Evolutionary conservation across 169 alveolate genomes (phyloP).

Genomic region (Plasmodium blacklocki): DNA sequence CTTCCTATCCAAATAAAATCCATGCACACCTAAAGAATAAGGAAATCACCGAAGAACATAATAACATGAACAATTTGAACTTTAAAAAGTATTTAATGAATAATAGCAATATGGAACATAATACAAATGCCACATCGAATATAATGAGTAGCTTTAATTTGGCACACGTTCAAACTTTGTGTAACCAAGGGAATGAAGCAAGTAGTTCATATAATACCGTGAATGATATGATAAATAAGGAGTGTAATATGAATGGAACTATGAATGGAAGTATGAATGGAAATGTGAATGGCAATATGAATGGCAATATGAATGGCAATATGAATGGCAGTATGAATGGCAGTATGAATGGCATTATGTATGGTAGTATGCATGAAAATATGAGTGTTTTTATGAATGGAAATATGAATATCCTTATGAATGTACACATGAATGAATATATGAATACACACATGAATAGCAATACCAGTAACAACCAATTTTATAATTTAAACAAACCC

Average conservation of each 20-base stretch:
- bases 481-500: slow-evolving; percentile 7
- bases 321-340: neutral
- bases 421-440: neutral
- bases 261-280: slow-evolving; percentile 14
- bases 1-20: slow-evolving; percentile 43
- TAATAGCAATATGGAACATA: slow-evolving; percentile 11
- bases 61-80: slow-evolving; percentile 10
- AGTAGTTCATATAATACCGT: slow-evolving; percentile 16
- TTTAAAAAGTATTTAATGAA: slow-evolving; percentile 26
- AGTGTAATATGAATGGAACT: slow-evolving; percentile 20
- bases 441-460: neutral
- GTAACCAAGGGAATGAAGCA: slow-evolving; percentile 7
- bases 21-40: slow-evolving; percentile 22
- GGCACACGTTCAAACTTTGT: slow-evolving; percentile 18
- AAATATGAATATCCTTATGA: neutral
- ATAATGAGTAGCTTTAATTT: slow-evolving; percentile 24
- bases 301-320: neutral
- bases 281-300: neutral
- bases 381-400: neutral
- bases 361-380: neutral
- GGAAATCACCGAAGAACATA: slow-evolving; percentile 35
- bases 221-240: slow-evolving; percentile 20
- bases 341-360: slow-evolving; percentile 5
- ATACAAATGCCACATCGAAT: neutral
- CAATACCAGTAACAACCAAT: slow-evolving; percentile 7